Evolutionary conservation across 2,329 filamentous ascomycete genomes (phyloP), one percentile per base, ranked within the genome.

Genomic region (Talaromyces sp.): DNA sequence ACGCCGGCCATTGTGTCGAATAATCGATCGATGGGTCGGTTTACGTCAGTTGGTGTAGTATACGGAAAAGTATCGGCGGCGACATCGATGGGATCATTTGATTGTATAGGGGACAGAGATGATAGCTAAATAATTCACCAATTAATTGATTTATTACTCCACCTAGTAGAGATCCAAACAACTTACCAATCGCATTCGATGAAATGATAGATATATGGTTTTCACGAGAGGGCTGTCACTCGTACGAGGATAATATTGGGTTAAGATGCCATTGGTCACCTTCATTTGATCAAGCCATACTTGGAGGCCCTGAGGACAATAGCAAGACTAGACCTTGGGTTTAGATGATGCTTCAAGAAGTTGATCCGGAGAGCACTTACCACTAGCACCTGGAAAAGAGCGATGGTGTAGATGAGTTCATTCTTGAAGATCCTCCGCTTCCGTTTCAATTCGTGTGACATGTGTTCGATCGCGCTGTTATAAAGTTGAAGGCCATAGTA

Each of bases 401-500:
- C 42, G 19, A 46, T 32, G 16, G 52, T 54, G 36, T 47, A 54
- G 1, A 51, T 33, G 11, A 54, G 42, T 16, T 51, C 52, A 39
- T 54, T 47, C n/a, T n/a, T 44, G 39, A 39, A 54, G 6, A 20
- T 35, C 8, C 51, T 54, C 11, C 40, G 22, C 20, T 39, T 36
- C 20, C 47, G 47, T 1, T 29, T 47, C 16, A 54, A 30, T 9
- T 46, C 30, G 19, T 36, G 33, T n/a, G 52, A 54, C 36, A 54
- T 43, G n/a, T 44, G 44, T 9, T 36, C 36, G 43, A 54, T 54
- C 2, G 52, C 52, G 44, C 43, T 36, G 32, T 54, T 54, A 39
- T 54, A 54, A 40, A 54, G 52, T 29, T 48, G 52, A 29, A 54
- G 48, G 13, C 52, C 52, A 35, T 54, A 30, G n/a, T 43, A 24